Evolutionary conservation across 352 stramenopile species (phyloP), one percentile per base, ranked within the genome.

Genomic region (Pythium brachiatum): DNA sequence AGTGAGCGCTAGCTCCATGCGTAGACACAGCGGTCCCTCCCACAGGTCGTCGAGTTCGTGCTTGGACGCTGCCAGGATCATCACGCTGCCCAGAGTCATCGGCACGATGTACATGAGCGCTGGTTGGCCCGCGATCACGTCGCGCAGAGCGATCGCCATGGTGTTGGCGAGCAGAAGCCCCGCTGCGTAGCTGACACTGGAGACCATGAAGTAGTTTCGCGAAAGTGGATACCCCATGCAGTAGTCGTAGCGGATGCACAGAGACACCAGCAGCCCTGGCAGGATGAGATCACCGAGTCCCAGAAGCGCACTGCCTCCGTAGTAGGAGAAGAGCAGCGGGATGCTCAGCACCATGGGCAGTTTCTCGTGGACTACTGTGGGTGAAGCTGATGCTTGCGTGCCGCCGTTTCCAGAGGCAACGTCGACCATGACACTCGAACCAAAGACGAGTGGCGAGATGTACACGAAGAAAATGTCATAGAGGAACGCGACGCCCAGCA

Each of bases 391-490:
- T 21, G 51, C 36, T 4, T 75, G 54, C 3, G 59, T 51, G 7
- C 43, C 57, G 12, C 58, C 65, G 7, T 56, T 72, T n/a, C 75
- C 83, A 20, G 92, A 96, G 0, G 90, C 92, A 3, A 97, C 92
- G 57, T 91, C 89, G 21, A 98, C 81, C 92, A 98, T 98, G 25
- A 98, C 84, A 31, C 77, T 92, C 20, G 83, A 82, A 15, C 77
- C 75, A 51, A 95, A 94, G 3, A 96, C 59, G 7, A 86, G 66
- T 1, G 92, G 92, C 0, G 89, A 96, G 7, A 98, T 58, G 75
- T 97, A 97, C 29, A 97, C 90, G 73, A 97, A 97, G 69, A 97
- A 98, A 27, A 98, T 90, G 69, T 98, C 92, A 71, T 98, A 98
- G 51, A 94, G 75, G 68, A 97, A 97, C 1, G 92, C 90, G 16